Evolutionary conservation across 1,284 basidiomycete species (phyloP), one percentile per base, ranked within the genome.

Genomic region (Apiotrichum domesticum): DNA sequence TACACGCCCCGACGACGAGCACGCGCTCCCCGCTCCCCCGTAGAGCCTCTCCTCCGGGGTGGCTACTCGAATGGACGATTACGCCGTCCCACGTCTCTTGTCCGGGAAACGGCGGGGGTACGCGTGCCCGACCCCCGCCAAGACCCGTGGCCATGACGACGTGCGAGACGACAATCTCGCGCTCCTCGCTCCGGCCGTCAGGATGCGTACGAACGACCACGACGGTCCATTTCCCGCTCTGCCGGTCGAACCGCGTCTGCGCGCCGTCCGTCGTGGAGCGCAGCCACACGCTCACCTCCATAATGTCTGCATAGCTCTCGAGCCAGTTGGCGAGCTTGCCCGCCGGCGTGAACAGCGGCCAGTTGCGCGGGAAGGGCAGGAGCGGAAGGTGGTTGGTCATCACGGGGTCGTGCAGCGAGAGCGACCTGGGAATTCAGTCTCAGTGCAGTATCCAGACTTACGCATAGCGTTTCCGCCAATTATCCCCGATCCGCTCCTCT

Each of bases 281-380:
- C 2, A 81, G 83, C 85, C 86, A 87, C 29, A 84, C 79, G 68
- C 84, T 82, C 42, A 87, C 70, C 62, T 87, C 85, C 65, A 87
- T 76, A 1, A 80, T 70, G 46, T 84, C 79, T 2, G 84, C 85
- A 68, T 86, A 87, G 35, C 73, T 75, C 69, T 87, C 85, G 5
- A 87, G 77, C 83, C 84, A 87, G 64, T 85, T 82, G 1, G 83
- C 85, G 14, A 87, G 78, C 81, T 85, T 75, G 44, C 71, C 71
- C n/a, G 66, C 70, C 5, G 68, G 67, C 6, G 64, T 70, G 62
- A 58, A 71, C 41, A 58, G 58, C 10, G 69, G 73, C 71, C 68
- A 64, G 43, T 63, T 68, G 35, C 57, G 32, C 8, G 69, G 69
- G 63, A 68, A 70, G 32, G 66, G 65, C 48, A 68, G 55, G 54